Conservation (phyloP, 2,329 filamentous ascomycete genomes). For the Trichoderma arundinaceum region DNA sequence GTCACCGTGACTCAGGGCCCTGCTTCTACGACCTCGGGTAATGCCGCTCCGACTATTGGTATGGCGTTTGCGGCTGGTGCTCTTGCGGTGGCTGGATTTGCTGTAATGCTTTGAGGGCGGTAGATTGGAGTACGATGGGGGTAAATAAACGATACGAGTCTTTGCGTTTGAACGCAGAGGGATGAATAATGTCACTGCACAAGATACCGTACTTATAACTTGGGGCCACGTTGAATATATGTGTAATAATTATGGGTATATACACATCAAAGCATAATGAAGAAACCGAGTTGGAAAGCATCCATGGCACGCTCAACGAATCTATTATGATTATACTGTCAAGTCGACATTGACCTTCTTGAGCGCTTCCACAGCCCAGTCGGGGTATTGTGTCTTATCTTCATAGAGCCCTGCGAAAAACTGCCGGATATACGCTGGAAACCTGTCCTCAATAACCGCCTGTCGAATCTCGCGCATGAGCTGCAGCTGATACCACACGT, state of each 20-base stretch:
- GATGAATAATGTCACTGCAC: neutral
- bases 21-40: slow-evolving; percentile 16
- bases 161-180: neutral
- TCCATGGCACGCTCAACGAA: neutral
- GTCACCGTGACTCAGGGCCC: slow-evolving; percentile 1
- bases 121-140: too few species aligned
- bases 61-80: neutral
- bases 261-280: neutral
- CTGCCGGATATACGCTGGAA: slow-evolving; percentile 74
- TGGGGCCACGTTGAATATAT: neutral
- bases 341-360: slow-evolving; percentile 77
- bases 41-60: slow-evolving; percentile 14
- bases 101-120: neutral
- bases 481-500: slow-evolving; percentile 88
- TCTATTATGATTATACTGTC: slow-evolving; percentile 33
- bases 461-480: slow-evolving; percentile 78
- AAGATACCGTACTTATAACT: neutral
- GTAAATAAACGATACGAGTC: too few species aligned
- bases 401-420: slow-evolving; percentile 80
- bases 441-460: slow-evolving; percentile 80
- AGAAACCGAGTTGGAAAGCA: too few species aligned
- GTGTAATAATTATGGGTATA: neutral
- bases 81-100: neutral
- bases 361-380: slow-evolving; percentile 84
- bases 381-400: slow-evolving; percentile 69